These are phyloP conservation scores for Yamadazyma membranifaciens DNA, from an alignment of 1,139 yeast genomes.

Conservation along the genomic window DNA sequence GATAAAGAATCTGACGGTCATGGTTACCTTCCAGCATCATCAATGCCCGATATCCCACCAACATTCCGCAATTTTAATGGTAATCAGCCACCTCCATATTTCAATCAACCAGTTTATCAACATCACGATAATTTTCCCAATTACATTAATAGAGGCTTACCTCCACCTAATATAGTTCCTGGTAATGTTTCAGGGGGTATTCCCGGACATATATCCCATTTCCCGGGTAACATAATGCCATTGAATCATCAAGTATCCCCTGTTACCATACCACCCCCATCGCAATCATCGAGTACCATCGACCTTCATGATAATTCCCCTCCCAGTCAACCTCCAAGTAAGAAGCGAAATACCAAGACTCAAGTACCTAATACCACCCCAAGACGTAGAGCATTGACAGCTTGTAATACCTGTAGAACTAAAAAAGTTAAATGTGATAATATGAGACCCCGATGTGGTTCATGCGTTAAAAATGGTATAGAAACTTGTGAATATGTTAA, in stretches of 20 bases:
- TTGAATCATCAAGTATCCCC: not conserved
- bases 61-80: slow-evolving; percentile 5
- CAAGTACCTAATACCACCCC: slow-evolving; percentile 10
- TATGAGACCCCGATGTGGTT: slow-evolving; percentile 47
- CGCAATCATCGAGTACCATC: not conserved
- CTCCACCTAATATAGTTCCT: slow-evolving; percentile 2
- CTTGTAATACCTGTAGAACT: slow-evolving; percentile 48
- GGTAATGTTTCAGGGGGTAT: not conserved
- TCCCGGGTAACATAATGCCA: slow-evolving; percentile 1
- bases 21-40: not conserved
- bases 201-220: not conserved
- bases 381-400: slow-evolving; percentile 42
- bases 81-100: slow-evolving; percentile 5
- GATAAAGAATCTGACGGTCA: not conserved
- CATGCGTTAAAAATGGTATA: slow-evolving; percentile 41
- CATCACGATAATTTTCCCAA: not conserved
- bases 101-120: slow-evolving; percentile 9
- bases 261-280: not conserved
- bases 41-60: slow-evolving; percentile 1
- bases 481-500: slow-evolving; percentile 31
- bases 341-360: not conserved
- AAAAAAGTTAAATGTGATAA: slow-evolving; percentile 55
- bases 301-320: not conserved
- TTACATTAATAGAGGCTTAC: not conserved
- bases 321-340: not conserved